A percentile compares a stretch with the other conserved stretches of the same genome.
These are phyloP conservation scores for Emmonsiellopsis sp. DNA, from an alignment of 2,329 filamentous ascomycete genomes.

Conservation along the genomic window DNA sequence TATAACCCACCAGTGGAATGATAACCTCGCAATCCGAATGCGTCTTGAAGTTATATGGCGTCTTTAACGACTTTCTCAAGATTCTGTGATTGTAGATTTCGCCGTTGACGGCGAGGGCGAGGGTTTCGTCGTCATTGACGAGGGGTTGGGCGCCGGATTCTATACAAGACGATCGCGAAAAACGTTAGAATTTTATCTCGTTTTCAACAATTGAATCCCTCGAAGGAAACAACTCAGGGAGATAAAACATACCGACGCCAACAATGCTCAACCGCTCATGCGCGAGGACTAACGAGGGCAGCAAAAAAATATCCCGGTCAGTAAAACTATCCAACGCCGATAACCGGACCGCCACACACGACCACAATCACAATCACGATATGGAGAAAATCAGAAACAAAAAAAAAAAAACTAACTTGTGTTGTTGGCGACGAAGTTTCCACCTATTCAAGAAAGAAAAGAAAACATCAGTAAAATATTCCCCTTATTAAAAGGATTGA, in stretches of 20 bases:
- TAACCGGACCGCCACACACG: not conserved
- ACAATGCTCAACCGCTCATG: slow-evolving; percentile 98
- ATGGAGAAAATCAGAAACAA: not conserved
- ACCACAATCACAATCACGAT: not conserved
- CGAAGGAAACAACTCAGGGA: not conserved
- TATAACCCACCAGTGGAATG: slow-evolving; percentile 70
- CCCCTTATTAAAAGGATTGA: not conserved
- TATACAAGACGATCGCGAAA: slow-evolving; percentile 25
- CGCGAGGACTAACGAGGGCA: slow-evolving; percentile 59
- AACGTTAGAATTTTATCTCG: not conserved
- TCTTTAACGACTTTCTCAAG: slow-evolving; percentile 76
- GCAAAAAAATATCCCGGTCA: slow-evolving; percentile 13
- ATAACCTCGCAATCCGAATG: slow-evolving; percentile 98
- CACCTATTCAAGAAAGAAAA: slow-evolving; percentile 46
- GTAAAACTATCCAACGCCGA: slow-evolving; percentile 3
- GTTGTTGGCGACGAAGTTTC: slow-evolving; percentile 79
- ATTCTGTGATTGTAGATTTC: slow-evolving; percentile 99
- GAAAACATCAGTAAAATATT: not conserved
- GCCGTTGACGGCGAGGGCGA: slow-evolving; percentile 94
- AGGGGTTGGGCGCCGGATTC: slow-evolving; percentile 94
- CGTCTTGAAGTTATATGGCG: slow-evolving; percentile 92
- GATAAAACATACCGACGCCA: slow-evolving; percentile 63
- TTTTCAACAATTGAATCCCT: not conserved
- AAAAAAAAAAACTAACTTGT: slow-evolving; percentile 58
- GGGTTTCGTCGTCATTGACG: slow-evolving; percentile 77